These are phyloP conservation scores for Pleurostoma richardsiae DNA, from an alignment of 2,329 filamentous ascomycete species.

Conservation along the genomic window DNA sequence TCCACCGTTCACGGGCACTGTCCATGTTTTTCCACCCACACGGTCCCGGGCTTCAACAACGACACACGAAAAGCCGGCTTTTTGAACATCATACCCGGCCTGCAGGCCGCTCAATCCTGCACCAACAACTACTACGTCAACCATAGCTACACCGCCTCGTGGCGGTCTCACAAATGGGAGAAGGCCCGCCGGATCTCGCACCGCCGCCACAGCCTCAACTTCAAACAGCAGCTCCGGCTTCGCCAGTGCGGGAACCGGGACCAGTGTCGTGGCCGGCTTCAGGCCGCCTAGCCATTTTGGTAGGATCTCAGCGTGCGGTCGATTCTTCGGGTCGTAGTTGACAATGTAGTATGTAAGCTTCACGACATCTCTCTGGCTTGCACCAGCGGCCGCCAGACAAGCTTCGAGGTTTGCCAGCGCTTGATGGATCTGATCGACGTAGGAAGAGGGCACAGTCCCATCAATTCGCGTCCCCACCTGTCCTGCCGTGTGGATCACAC, in stretches of 20 bases:
- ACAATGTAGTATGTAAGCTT: not conserved
- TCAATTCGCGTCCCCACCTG: not conserved
- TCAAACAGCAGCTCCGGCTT: conserved; percentile 32
- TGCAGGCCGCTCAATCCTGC: not conserved
- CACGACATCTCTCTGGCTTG: not conserved
- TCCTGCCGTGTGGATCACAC: not conserved
- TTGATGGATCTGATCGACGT: not conserved
- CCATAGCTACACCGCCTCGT: not conserved
- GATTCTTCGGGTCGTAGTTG: not conserved
- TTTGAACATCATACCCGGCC: not conserved
- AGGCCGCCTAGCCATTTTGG: conserved; percentile 17
- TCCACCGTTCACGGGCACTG: conserved; percentile 20
- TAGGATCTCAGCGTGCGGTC: not conserved
- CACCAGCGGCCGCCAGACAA: not conserved
- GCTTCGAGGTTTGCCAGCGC: not conserved
- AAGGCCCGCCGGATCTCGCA: conserved; percentile 7
- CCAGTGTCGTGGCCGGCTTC: conserved; percentile 33
- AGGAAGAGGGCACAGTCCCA: not conserved
- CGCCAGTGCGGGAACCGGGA: conserved; percentile 34
- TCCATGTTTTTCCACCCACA: conserved; percentile 47
- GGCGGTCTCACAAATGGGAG: conserved; percentile 1
- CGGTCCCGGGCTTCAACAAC: conserved; percentile 44
- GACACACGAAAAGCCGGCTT: conserved; percentile 17
- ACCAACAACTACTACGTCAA: not conserved
- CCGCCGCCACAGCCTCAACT: conserved; percentile 31